Evolutionary conservation across 108 stramenopile species (phyloP), one percentile per base, ranked within the genome.

Genomic region (Nitzschia putrida): DNA sequence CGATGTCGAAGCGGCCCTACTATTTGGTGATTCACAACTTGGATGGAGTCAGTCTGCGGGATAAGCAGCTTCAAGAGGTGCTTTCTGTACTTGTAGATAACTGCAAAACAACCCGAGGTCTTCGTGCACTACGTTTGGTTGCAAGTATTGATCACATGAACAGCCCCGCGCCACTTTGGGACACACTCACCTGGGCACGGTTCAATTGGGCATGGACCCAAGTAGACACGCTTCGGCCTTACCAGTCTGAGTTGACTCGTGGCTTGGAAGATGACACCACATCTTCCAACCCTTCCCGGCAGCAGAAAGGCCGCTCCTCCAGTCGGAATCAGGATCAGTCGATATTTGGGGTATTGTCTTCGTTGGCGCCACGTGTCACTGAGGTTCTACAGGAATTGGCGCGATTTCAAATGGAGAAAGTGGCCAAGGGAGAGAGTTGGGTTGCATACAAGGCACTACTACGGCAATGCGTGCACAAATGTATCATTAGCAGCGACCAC

Each of bases 101-200:
- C 47, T 90, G 92, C 55, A 34, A 45, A 8, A 79, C 66, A 18
- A 57, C 55, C 42, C 63, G 77, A 53, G 79, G 81, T 2, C 51
- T 57, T 10, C 72, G 68, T 22, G 71, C 83, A 45, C 68, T 94
- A 43, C 85, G 89, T 34, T 57, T 94, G 40, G 87, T 78, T 26
- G 87, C 92, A 9, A 86, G 83, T 42, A 64, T 91, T 34, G 90
- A 94, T 73, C 80, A 88, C 70, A 77, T 94, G 7, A 83, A 89
- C 79, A 68, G 77, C 14, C 78, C 85, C 18, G 53, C 73, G 64
- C 29, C 81, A 18, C 61, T 92, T 39, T 86, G 85, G 82, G 68
- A 76, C 41, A 57, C 68, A 66, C 43, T 68, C 63, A 66, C 80
- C 44, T 40, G 45, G 23, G 67, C 72, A 8, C 64, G 42, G n/a